phyloP scores from a whole-genome alignment of 768 basidiomycete genomes.

The Suillus brevipes region DNA sequence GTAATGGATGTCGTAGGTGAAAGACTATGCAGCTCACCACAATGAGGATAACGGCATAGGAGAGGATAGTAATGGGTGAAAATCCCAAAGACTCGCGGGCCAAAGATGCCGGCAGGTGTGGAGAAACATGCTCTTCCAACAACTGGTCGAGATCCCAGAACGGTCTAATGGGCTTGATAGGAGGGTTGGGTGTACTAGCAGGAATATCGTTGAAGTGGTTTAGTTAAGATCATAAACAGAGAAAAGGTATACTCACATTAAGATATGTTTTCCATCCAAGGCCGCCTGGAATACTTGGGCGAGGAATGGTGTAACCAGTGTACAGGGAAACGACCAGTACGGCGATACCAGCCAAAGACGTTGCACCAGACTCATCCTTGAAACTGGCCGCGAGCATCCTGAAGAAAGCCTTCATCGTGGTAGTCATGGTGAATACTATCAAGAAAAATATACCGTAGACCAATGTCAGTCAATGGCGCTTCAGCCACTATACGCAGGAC shows the following conservation, averaged over 20 bases:
- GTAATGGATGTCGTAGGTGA: conserved; percentile 60
- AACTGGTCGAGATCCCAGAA: conserved; percentile 55
- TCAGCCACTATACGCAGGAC: conserved; percentile 29
- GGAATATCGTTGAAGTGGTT: conserved; percentile 50
- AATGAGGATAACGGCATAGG: conserved; percentile 49
- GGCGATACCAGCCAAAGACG: conserved; percentile 32
- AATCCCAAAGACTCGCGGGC: conserved; percentile 69
- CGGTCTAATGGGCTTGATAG: conserved; percentile 65
- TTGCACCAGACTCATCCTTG: conserved; percentile 51
- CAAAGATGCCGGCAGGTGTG: conserved; percentile 66
- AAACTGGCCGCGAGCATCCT: conserved; percentile 59
- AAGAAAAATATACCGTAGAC: conserved; percentile 57
- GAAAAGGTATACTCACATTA: conserved; percentile 34
- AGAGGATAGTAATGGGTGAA: conserved; percentile 62
- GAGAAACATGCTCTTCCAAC: conserved; percentile 62
- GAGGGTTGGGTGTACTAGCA: conserved; percentile 44
- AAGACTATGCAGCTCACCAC: conserved; percentile 45
- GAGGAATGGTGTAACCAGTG: conserved; percentile 41
- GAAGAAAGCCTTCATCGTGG: conserved; percentile 78
- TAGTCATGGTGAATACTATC: conserved; percentile 49
- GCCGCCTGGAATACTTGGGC: conserved; percentile 7
- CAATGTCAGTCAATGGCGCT: conserved; percentile 40
- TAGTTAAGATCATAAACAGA: conserved; percentile 30
- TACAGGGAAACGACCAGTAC: conserved; percentile 42
- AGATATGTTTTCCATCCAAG: conserved; percentile 21